Evolutionary conservation across 345 rosid species (phyloP).

Genomic region (Physaria fendleri): DNA sequence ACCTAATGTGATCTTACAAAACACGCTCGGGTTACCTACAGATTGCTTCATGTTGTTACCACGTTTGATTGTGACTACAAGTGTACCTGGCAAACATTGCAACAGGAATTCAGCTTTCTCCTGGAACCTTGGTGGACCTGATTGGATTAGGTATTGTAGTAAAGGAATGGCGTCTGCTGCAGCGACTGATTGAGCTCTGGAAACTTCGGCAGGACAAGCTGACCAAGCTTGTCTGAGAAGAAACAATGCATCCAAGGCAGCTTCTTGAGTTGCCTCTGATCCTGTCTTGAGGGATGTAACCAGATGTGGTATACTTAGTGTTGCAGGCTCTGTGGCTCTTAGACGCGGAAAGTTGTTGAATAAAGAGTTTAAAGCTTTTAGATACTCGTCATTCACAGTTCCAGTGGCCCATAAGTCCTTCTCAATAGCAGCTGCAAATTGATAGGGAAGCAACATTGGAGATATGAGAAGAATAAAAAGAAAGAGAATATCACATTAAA

Average conservation of each 20-base stretch:
- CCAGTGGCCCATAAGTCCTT: constrained; percentile 98
- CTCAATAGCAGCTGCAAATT: constrained; percentile 89
- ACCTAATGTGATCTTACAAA: constrained; percentile 86
- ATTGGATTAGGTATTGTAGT: constrained; percentile 90
- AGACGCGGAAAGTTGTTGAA: constrained; percentile 96
- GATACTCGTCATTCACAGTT: constrained; percentile 90
- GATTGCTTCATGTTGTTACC: constrained; percentile 99
- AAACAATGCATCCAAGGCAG: constrained; percentile 89
- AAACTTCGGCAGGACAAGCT: constrained; percentile 96
- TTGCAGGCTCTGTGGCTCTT: constrained; percentile 97
- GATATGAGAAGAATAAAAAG: background rate
- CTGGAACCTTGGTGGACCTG: constrained; percentile 99
- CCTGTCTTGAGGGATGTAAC: constrained; percentile 92
- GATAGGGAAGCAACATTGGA: background rate
- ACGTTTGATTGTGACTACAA: constrained; percentile 83
- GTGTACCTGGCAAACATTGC: constrained; percentile 97
- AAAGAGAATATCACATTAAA: background rate
- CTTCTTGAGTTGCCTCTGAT: constrained; percentile 98
- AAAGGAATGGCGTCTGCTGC: constrained; percentile 98
- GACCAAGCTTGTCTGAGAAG: constrained; percentile 99
- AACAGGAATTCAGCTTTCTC: constrained; percentile 95
- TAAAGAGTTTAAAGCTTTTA: constrained; percentile 80
- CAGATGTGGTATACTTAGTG: constrained; percentile 92
- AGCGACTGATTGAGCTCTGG: constrained; percentile 91
- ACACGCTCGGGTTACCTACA: constrained; percentile 96